Evolutionary conservation across 2,329 filamentous ascomycete species (phyloP).

Genomic region (Fonsecaea nubica): DNA sequence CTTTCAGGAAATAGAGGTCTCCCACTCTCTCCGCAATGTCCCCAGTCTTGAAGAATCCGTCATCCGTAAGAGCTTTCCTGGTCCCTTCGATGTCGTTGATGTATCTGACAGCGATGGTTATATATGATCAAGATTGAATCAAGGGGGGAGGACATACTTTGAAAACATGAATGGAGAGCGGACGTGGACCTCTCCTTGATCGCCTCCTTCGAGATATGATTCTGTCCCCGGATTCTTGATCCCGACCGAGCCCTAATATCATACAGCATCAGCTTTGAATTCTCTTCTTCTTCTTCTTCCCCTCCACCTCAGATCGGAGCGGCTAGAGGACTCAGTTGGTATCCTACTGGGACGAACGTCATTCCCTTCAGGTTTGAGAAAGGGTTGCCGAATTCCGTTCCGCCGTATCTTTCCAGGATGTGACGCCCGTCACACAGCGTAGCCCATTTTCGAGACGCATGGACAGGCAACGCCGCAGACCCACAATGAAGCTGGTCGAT

Average conservation of each 20-base stretch:
- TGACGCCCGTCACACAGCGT: constrained; percentile 47
- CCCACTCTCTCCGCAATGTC: constrained; percentile 41
- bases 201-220: constrained; percentile 49
- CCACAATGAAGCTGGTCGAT: constrained; percentile 50
- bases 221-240: constrained; percentile 47
- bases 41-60: constrained; percentile 51
- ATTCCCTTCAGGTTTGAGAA: constrained; percentile 47
- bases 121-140: not conserved
- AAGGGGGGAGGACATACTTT: not conserved
- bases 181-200: constrained; percentile 56
- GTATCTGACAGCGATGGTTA: constrained; percentile 38
- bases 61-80: constrained; percentile 24
- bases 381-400: constrained; percentile 52
- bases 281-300: no score
- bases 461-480: constrained; percentile 51
- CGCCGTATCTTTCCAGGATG: constrained; percentile 53
- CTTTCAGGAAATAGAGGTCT: constrained; percentile 52
- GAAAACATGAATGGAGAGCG: constrained; percentile 49
- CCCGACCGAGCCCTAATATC: constrained; percentile 40
- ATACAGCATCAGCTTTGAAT: no score
- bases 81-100: constrained; percentile 43
- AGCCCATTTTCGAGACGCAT: constrained; percentile 49
- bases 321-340: not conserved
- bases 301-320: no score
- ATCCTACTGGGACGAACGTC: not conserved